Evolutionary conservation across 495 filamentous ascomycete genomes (phyloP).

Genomic region (Alectoria sarmentosa): DNA sequence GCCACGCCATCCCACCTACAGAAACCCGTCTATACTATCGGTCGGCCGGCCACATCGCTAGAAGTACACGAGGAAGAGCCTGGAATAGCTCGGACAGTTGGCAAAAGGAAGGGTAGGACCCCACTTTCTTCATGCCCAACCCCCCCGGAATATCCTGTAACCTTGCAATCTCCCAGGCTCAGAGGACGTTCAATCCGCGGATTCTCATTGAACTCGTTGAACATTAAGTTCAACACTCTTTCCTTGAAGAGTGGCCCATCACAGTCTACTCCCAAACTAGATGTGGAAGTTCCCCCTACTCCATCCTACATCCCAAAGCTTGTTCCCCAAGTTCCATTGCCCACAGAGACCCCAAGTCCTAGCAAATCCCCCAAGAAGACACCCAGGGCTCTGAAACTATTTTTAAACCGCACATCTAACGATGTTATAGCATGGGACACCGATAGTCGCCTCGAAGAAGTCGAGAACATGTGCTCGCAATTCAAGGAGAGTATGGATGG

Average conservation of each 20-base stretch:
- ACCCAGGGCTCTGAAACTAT: conserved; percentile 35
- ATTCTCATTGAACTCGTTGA: conserved; percentile 32
- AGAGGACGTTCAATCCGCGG: conserved; percentile 28
- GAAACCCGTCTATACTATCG: conserved; percentile 36
- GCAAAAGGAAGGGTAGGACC: conserved; percentile 67
- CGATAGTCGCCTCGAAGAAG: conserved; percentile 54
- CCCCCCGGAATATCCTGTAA: conserved; percentile 24
- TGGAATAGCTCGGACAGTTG: conserved; percentile 35
- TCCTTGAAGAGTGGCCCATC: conserved; percentile 22
- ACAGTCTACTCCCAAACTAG: conserved; percentile 28
- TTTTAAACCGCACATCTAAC: conserved; percentile 68
- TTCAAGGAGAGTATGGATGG: conserved; percentile 57
- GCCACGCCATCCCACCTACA: conserved; percentile 31
- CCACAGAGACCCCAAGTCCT: conserved; percentile 28
- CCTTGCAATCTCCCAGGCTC: conserved; percentile 2
- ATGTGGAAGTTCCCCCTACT: conserved; percentile 27
- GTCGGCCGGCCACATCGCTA: conserved; percentile 55
- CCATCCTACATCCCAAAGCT: conserved; percentile 34
- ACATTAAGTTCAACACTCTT: conserved; percentile 32
- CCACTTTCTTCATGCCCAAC: conserved; percentile 31
- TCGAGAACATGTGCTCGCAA: conserved; percentile 54
- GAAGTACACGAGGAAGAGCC: conserved; percentile 46
- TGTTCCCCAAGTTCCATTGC: conserved; percentile 24
- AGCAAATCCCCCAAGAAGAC: conserved; percentile 35
- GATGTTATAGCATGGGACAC: conserved; percentile 64